Evolutionary conservation across 495 filamentous ascomycete genomes (phyloP).

Genomic region (Geopyxis carbonaria): DNA sequence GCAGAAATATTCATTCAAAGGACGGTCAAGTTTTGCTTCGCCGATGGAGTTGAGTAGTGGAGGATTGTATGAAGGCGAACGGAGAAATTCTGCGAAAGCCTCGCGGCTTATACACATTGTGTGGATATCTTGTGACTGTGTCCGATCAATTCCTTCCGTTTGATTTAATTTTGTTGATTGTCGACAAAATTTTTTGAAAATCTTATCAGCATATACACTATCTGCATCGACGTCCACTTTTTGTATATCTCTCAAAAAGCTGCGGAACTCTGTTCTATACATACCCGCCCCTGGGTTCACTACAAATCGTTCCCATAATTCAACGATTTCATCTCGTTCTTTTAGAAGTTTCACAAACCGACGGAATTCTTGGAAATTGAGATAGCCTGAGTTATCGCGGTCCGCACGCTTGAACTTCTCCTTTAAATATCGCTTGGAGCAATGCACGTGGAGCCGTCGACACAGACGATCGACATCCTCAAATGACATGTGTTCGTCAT

Average conservation of each 20-base stretch:
- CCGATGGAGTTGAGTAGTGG: constrained; percentile 17
- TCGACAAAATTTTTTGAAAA: constrained; percentile 61
- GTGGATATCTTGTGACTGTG: too few species aligned
- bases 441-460: constrained; percentile 75
- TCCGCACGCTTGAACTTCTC: constrained; percentile 67
- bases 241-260: constrained; percentile 59
- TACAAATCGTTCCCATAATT: constrained; percentile 43
- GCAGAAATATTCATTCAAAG: constrained; percentile 94
- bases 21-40: constrained; percentile 44
- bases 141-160: constrained; percentile 1
- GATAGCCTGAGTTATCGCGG: constrained; percentile 35
- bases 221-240: constrained; percentile 54
- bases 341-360: constrained; percentile 69
- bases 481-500: constrained; percentile 56
- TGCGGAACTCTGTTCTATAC: constrained; percentile 51
- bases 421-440: constrained; percentile 52
- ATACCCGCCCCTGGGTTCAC: constrained; percentile 42
- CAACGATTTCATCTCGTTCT: constrained; percentile 59
- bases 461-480: constrained; percentile 64
- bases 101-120: constrained; percentile 48
- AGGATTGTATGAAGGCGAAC: constrained; percentile 34
- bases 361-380: constrained; percentile 63
- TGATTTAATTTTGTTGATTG: constrained; percentile 32
- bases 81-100: constrained; percentile 58
- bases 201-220: constrained; percentile 44